Evolutionary conservation across 2,329 filamentous ascomycete genomes (phyloP), one percentile per base, ranked within the genome.

Genomic region (Tolypocladium paradoxum): DNA sequence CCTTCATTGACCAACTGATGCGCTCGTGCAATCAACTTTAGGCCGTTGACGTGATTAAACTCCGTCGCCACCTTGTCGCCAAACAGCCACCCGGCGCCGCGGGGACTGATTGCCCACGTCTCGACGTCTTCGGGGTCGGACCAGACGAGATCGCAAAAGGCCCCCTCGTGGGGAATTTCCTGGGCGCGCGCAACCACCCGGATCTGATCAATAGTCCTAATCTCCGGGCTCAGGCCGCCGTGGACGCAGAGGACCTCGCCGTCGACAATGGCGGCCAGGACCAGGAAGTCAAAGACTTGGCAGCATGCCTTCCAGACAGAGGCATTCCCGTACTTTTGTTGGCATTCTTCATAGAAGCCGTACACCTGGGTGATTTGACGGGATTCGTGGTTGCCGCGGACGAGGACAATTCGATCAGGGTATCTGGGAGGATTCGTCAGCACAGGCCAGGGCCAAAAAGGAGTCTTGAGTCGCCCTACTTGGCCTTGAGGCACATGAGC

Each of bases 241-340:
- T 99, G 93, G 34, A 99, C 93, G 68, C 93, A 99, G 65, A 99
- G 95, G 56, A 99, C 95, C 66, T 96, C 90, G 64, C 96, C 88
- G 66, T 99, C 95, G 63, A 99, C 96, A 59, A 99, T 95, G 57
- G 96, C 95, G 53, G 90, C 93, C 24, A 99, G 79, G 2, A 95
- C 96, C 33, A 99, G 82, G 70, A 96, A 99, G 70, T 99, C 93
- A 69, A 99, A 99, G 73, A 99, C 96, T 68, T 99, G 93, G 58
- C 93, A 99, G 70, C 96, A 99, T 55, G 96, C 93, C 71, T 99
- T 95, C 93, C 93, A 99, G n/a, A 99, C 93, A 49, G 95, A 96
- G 14, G 93, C 90, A 66, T 96, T 97, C 65, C 93, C 93, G 68
- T 99, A 99, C 72, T 99, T 99, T 64, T 93, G 87, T 53, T 90